Base-by-base conservation (phyloP, 345 rosid species). In the Punica granatum region DNA sequence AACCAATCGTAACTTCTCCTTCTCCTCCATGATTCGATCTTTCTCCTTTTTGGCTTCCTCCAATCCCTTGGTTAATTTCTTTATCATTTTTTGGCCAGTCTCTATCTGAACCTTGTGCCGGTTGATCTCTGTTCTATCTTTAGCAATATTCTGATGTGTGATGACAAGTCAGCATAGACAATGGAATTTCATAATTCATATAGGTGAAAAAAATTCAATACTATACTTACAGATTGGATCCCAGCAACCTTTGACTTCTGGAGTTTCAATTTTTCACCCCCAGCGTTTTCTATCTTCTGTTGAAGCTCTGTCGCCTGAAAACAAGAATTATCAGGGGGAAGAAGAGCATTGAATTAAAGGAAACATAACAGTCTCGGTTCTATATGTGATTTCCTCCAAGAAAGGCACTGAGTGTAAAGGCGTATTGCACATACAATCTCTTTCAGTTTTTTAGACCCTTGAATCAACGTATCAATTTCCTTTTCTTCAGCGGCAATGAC, bases 61-160 rank as follows among this genome's bases (percentile, higher is more conserved):
- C 71, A 91, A 78, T 64, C 85, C 95, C 82, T 91, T 94, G 18
- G 88, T 82, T 77, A 91, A 72, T 73, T 94, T 92, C 84, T 91
- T 91, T 49, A 88, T 82, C 89, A 86, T 84, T 85, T 91, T 89
- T 76, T 86, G 81, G 73, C 86, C 80, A 60, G 96, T 85, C 85
- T 91, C 95, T 72, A 86, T 89, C 79, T 86, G 96, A 73, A 89
- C 97, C 78, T 87, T 89, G 82, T 78, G 87, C 58, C 95, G 86
- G 72, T 89, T 94, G 77, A 94, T 89, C 76, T 89, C 99, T 28
- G 97, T 86, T 79, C 79, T 82, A 67, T 69, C 81, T 74, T 85
- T 88, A 83, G 88, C 96, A 66, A 94, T 91, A 77, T 91, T 97
- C 99, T 91, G 74, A 68, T 43, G 71, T 64, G 9, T 15, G 28